phyloP scores from a whole-genome alignment of 2,329 filamentous ascomycete genomes.

The Ophiostoma novo-ulmi region DNA sequence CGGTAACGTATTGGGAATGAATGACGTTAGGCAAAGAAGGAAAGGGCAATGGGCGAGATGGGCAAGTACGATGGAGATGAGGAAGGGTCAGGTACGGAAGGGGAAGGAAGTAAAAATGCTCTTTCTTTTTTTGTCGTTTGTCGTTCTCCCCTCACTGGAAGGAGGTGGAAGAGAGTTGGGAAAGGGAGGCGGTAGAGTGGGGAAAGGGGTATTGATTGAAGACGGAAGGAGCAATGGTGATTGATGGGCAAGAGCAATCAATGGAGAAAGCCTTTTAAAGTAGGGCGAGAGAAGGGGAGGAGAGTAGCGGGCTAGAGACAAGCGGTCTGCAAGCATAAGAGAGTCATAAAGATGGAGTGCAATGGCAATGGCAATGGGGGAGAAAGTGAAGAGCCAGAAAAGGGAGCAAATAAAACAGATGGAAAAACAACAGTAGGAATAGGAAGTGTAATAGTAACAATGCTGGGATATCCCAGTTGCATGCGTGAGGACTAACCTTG shows the following conservation, averaged over 20 bases:
- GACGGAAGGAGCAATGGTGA: constrained; percentile 2
- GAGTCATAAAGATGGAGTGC: too few relatives aligned
- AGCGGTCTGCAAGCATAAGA: neutral
- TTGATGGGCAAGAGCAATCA: neutral
- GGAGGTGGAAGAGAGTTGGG: neutral
- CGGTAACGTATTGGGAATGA: neutral
- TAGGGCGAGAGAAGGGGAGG: neutral
- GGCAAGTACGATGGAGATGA: neutral
- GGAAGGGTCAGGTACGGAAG: neutral
- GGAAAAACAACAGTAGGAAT: neutral
- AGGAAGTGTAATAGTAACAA: neutral
- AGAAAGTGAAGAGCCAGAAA: neutral
- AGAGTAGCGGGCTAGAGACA: neutral
- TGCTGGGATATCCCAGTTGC: constrained; percentile 8
- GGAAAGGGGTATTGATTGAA: neutral
- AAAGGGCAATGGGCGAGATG: neutral
- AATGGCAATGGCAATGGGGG: neutral
- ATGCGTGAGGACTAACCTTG: constrained; percentile 9
- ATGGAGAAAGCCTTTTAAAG: neutral
- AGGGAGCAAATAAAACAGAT: too few relatives aligned
- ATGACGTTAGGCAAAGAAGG: neutral
- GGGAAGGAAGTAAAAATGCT: neutral
- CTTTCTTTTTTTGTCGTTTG: neutral
- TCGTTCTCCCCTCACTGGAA: neutral
- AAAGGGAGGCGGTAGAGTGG: constrained; percentile 3